A percentile compares a stretch with the other conserved stretches of the same genome.
These are phyloP conservation scores for Cercospora nicotianae DNA, from an alignment of 2,329 filamentous ascomycete species.

Conservation along the genomic window DNA sequence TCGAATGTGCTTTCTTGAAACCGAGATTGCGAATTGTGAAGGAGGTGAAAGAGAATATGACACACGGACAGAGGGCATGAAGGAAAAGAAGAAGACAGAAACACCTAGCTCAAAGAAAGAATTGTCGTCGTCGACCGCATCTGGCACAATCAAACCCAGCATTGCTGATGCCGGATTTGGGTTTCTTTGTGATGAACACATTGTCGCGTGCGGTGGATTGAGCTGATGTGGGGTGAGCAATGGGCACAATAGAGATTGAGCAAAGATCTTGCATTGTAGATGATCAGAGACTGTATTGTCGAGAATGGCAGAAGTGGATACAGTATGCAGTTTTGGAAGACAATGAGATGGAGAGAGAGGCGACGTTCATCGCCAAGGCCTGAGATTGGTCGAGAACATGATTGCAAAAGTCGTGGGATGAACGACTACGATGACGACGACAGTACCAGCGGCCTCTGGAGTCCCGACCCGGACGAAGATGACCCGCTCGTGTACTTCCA, in stretches of 20 bases:
- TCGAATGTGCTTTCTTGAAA: background rate
- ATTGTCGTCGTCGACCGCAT: background rate
- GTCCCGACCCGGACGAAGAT: slow-evolving; percentile 15
- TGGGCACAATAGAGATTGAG: background rate
- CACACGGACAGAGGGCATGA: background rate
- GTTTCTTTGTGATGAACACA: background rate
- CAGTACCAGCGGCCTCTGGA: slow-evolving; percentile 4
- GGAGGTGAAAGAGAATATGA: background rate
- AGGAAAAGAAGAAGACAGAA: background rate
- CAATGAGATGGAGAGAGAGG: background rate
- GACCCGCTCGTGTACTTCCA: background rate
- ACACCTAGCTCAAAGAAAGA: background rate
- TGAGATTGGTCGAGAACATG: background rate
- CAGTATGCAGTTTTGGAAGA: background rate
- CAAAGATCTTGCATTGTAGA: background rate
- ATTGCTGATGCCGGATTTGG: background rate
- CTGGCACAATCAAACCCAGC: slow-evolving; percentile 1
- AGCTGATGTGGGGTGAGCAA: background rate
- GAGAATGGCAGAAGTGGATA: background rate
- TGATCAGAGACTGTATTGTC: background rate
- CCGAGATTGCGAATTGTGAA: background rate
- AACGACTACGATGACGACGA: background rate
- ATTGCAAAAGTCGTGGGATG: background rate
- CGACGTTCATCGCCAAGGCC: background rate
- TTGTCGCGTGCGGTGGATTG: background rate